Evolutionary conservation across 2,329 filamentous ascomycete genomes (phyloP).

Genomic region (Colletotrichum musae): DNA sequence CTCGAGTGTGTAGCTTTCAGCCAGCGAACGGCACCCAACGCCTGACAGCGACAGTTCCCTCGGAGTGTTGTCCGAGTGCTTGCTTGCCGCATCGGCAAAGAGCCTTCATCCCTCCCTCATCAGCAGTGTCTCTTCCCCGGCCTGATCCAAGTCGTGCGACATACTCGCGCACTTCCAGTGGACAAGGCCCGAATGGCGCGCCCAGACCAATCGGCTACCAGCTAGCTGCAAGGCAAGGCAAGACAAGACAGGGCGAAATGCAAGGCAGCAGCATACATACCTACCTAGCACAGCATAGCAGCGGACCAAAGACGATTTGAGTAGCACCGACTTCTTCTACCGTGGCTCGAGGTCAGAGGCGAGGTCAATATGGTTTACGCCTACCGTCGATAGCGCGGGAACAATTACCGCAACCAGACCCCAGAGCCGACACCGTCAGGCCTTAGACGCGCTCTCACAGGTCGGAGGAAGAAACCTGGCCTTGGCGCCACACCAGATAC

Average conservation of each 20-base stretch:
- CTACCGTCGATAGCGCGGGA: constrained; percentile 38
- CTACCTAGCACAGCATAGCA: too few species aligned
- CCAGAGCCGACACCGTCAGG: constrained; percentile 35
- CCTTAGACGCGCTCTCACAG: constrained; percentile 31
- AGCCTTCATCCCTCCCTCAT: background rate
- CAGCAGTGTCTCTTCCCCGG: constrained; percentile 15
- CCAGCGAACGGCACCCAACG: constrained; percentile 5
- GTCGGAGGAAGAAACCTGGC: constrained; percentile 14
- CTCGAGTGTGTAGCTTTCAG: background rate
- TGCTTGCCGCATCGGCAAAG: background rate
- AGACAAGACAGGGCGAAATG: constrained; percentile 9
- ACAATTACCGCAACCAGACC: constrained; percentile 40
- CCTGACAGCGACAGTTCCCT: constrained; percentile 7
- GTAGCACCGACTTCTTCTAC: constrained; percentile 17
- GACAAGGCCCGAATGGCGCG: constrained; percentile 15
- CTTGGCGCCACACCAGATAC: constrained; percentile 36
- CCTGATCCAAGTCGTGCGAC: constrained; percentile 35
- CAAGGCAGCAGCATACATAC: too few species aligned
- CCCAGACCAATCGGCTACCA: constrained; percentile 19
- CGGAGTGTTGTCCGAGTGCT: background rate
- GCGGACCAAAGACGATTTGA: background rate
- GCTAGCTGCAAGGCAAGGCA: constrained; percentile 9
- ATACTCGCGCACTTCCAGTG: constrained; percentile 5
- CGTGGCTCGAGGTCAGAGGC: constrained; percentile 3
- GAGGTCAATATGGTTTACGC: constrained; percentile 25